Conservation (phyloP, 768 basidiomycete species). For the Russula griseocarnosa region DNA sequence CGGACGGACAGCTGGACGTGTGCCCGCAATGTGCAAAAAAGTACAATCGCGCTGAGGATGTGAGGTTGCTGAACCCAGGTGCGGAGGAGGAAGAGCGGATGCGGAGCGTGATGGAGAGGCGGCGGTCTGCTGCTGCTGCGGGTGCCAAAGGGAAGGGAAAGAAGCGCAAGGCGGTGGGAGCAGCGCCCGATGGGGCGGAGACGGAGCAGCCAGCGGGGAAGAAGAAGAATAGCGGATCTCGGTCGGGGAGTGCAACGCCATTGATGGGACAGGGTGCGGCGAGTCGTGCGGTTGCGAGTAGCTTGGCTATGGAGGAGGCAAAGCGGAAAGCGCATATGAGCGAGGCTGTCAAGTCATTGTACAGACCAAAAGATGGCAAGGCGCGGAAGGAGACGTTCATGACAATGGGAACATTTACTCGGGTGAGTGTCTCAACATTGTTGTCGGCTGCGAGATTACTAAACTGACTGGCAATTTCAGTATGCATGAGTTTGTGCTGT, state of each 20-base stretch:
- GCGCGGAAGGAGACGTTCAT: conserved; percentile 81
- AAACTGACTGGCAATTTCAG: conserved; percentile 1
- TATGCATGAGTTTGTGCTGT: conserved; percentile 27
- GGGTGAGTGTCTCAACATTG: conserved; percentile 50
- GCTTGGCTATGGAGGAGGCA: conserved; percentile 74
- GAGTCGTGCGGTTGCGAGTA: conserved; percentile 57
- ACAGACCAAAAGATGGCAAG: conserved; percentile 53
- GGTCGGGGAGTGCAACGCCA: conserved; percentile 35
- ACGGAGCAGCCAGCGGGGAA: conserved; percentile 34
- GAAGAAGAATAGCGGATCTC: conserved; percentile 13
- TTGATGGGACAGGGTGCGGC: conserved; percentile 54
- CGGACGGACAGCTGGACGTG: conserved; percentile 44
- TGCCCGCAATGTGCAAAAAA: conserved; percentile 78
- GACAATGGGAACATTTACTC: conserved; percentile 88
- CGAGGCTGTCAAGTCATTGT: conserved; percentile 79
- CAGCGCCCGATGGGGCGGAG: conserved; percentile 35
- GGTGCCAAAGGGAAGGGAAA: conserved; percentile 50
- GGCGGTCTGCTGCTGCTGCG: conserved; percentile 56
- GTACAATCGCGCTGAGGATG: conserved; percentile 53
- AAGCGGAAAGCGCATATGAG: conserved; percentile 84
- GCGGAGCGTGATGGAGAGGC: conserved; percentile 51
- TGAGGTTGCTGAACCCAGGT: conserved; percentile 65
- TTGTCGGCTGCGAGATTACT: neutral
- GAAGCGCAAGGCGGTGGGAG: conserved; percentile 52
- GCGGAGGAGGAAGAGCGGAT: conserved; percentile 61